phyloP scores from a whole-genome alignment of 352 stramenopile species.

The Globisporangium cylindrosporum region DNA sequence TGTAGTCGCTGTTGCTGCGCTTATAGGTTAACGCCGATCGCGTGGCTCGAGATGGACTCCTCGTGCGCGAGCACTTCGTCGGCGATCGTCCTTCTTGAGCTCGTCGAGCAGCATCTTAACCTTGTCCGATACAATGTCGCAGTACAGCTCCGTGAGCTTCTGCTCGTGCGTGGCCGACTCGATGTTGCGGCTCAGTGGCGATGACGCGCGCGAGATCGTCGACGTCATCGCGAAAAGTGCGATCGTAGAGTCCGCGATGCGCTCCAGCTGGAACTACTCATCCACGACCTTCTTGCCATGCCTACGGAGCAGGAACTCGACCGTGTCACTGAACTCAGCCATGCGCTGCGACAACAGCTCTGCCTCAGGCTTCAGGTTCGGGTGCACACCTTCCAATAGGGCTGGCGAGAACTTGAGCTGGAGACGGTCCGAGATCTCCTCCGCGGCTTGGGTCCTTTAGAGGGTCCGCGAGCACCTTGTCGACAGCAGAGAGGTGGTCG shows the following conservation, averaged over 20 bases:
- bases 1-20: background rate
- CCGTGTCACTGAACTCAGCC: constrained; percentile 68
- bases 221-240: constrained; percentile 84
- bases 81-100: constrained; percentile 71
- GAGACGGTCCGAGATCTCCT: constrained; percentile 75
- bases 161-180: constrained; percentile 71
- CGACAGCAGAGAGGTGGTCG: constrained; percentile 71
- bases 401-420: constrained; percentile 78
- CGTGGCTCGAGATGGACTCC: constrained; percentile 80
- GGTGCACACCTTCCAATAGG: constrained; percentile 72
- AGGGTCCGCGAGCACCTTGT: constrained; percentile 81
- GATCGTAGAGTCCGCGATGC: constrained; percentile 84
- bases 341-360: constrained; percentile 71
- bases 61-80: constrained; percentile 69
- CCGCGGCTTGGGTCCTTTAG: constrained; percentile 74
- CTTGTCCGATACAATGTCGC: constrained; percentile 66
- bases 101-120: constrained; percentile 57
- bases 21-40: constrained; percentile 65
- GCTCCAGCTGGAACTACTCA: constrained; percentile 85
- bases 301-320: constrained; percentile 77
- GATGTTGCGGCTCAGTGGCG: constrained; percentile 50
- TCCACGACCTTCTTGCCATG: constrained; percentile 88
- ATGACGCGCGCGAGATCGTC: constrained; percentile 78
- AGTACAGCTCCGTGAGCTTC: constrained; percentile 78
- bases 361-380: constrained; percentile 49